Conservation (phyloP, 257 asterid genomes). For the Solanum appendiculatum region DNA sequence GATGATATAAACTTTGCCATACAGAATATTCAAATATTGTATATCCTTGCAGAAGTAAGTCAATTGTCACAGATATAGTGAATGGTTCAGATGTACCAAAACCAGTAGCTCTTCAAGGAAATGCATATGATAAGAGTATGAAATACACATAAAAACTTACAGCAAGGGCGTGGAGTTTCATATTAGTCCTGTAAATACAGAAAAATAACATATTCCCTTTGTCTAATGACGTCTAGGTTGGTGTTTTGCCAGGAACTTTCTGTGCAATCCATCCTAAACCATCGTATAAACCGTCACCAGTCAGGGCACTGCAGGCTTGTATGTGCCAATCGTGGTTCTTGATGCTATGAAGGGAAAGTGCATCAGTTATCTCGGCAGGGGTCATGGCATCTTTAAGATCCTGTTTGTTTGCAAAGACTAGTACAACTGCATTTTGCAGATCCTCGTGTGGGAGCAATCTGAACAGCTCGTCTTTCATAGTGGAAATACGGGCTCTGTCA, state of each 20-base stretch:
- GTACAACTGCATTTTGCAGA: slow-evolving; percentile 70
- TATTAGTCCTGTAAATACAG: background rate
- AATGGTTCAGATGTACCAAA: background rate
- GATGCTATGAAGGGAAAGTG: slow-evolving; percentile 87
- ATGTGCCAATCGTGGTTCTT: slow-evolving; percentile 99
- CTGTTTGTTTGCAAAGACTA: slow-evolving; percentile 90
- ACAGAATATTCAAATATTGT: background rate
- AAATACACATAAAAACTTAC: background rate
- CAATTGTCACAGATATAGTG: background rate
- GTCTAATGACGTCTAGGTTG: slow-evolving; percentile 33
- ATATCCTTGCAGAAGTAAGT: background rate
- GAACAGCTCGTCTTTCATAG: slow-evolving; percentile 84
- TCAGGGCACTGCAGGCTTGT: slow-evolving; percentile 90
- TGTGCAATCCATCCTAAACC: slow-evolving; percentile 98
- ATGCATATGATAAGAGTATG: background rate
- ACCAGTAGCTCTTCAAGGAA: background rate
- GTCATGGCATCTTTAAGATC: slow-evolving; percentile 98
- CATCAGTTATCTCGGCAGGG: slow-evolving; percentile 95
- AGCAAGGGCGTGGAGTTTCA: background rate
- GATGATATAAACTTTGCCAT: background rate
- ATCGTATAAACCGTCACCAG: slow-evolving; percentile 92
- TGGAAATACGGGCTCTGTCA: slow-evolving; percentile 84
- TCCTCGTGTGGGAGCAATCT: slow-evolving; percentile 84
- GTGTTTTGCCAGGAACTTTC: slow-evolving; percentile 68
- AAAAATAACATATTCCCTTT: background rate